Conservation (phyloP, 495 filamentous ascomycete genomes). For the Penicillium argentinense region DNA sequence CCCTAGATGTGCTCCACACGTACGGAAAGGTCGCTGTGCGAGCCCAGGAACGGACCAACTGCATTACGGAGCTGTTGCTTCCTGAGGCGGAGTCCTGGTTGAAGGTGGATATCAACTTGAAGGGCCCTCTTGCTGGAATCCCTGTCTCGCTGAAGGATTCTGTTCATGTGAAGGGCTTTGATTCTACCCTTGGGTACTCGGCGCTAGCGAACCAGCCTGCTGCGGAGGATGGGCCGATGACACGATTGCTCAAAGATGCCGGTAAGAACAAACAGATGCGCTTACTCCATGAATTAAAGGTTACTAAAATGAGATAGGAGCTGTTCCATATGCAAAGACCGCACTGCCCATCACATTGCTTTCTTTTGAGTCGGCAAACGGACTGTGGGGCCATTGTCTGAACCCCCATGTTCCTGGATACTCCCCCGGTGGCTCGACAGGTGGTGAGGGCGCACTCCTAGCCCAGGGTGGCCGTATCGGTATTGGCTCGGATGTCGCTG, state of each 20-base stretch:
- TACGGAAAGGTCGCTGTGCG: constrained; percentile 87
- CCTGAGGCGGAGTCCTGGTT: constrained; percentile 78
- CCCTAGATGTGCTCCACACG: constrained; percentile 76
- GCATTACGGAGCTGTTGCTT: constrained; percentile 86
- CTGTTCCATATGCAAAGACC: constrained; percentile 94
- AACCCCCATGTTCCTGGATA: constrained; percentile 85
- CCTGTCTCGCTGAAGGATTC: constrained; percentile 90
- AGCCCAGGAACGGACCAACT: constrained; percentile 87
- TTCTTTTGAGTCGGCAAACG: constrained; percentile 89
- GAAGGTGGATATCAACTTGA: constrained; percentile 65
- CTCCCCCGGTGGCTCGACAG: constrained; percentile 88
- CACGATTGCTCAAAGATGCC: constrained; percentile 82
- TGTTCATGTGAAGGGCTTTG: constrained; percentile 81
- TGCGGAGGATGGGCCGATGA: constrained; percentile 68
- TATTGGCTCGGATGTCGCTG: constrained; percentile 92
- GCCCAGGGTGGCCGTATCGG: constrained; percentile 89
- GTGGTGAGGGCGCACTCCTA: constrained; percentile 83
- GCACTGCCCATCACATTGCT: constrained; percentile 89
- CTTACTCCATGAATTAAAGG: neutral
- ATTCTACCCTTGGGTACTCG: constrained; percentile 82
- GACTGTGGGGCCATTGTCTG: constrained; percentile 77
- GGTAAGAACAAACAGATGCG: constrained; percentile 36
- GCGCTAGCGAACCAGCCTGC: constrained; percentile 65
- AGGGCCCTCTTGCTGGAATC: constrained; percentile 85
- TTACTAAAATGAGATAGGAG: too few relatives aligned